Percentiles rank a stretch among this genome's conserved stretches.
phyloP scores from a whole-genome alignment of 495 filamentous ascomycete species.

The Trichocladium uniseriatum region DNA sequence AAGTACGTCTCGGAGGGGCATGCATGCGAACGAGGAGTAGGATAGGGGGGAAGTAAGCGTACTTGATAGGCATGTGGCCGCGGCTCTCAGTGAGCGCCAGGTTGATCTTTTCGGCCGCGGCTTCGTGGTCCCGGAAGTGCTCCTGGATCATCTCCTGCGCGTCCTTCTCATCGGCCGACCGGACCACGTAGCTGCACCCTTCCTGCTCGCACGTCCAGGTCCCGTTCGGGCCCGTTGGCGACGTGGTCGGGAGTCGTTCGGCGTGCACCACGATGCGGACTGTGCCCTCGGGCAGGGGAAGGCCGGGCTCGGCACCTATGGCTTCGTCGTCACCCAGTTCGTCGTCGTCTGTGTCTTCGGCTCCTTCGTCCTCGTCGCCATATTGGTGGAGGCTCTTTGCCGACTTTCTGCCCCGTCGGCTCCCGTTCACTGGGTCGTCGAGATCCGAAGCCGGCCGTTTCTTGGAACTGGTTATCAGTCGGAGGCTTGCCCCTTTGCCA shows the following conservation, averaged over 20 bases:
- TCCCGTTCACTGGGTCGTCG: slow-evolving; percentile 23
- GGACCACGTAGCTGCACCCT: slow-evolving; percentile 55
- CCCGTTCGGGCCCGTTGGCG: slow-evolving; percentile 47
- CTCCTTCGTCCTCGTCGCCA: slow-evolving; percentile 26
- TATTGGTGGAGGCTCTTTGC: slow-evolving; percentile 25
- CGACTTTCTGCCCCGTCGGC: slow-evolving; percentile 13
- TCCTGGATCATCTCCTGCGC: slow-evolving; percentile 51
- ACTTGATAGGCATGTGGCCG: slow-evolving; percentile 51
- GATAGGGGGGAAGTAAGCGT: slow-evolving; percentile 27
- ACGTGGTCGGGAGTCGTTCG: slow-evolving; percentile 37
- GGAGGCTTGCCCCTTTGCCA: slow-evolving; percentile 29
- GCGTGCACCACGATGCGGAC: slow-evolving; percentile 34
- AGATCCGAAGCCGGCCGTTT: slow-evolving; percentile 32
- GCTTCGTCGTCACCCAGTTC: slow-evolving; percentile 13
- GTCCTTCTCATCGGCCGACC: slow-evolving; percentile 46
- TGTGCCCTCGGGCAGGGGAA: slow-evolving; percentile 14
- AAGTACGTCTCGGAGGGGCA: too few species aligned
- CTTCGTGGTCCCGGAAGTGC: slow-evolving; percentile 60
- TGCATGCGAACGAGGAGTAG: slow-evolving; percentile 8
- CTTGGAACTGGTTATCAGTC: slow-evolving; percentile 21
- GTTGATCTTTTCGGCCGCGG: slow-evolving; percentile 47
- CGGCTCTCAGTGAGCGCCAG: slow-evolving; percentile 45
- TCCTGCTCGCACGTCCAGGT: slow-evolving; percentile 63
- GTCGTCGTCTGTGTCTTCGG: slow-evolving; percentile 36
- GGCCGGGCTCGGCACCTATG: not conserved